These are phyloP conservation scores for Dryas drummondii DNA, from an alignment of 306 rosid species.

Conservation along the genomic window DNA sequence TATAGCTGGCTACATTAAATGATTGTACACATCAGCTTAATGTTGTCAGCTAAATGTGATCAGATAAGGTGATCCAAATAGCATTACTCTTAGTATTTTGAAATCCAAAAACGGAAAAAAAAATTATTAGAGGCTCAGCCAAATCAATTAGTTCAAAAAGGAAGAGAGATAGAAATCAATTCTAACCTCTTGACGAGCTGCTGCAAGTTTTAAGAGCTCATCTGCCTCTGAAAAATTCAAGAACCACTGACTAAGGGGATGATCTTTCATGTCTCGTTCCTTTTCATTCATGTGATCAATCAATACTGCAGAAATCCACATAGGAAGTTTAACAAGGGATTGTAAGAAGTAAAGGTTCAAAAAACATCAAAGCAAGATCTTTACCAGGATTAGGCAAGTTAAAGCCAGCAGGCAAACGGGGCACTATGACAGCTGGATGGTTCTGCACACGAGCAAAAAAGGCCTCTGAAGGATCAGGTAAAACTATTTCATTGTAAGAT, in stretches of 20 bases:
- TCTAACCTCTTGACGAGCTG: slow-evolving; percentile 92
- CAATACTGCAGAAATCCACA: slow-evolving; percentile 43
- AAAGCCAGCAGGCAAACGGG: slow-evolving; percentile 77
- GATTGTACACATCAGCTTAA: too few relatives aligned
- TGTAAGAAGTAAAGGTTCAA: not conserved
- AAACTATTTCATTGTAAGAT: slow-evolving; percentile 83
- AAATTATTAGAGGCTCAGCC: not conserved
- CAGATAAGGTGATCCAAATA: too few relatives aligned
- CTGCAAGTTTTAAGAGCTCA: slow-evolving; percentile 91
- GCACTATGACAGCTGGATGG: slow-evolving; percentile 86
- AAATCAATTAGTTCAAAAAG: slow-evolving; percentile 1
- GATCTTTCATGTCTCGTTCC: slow-evolving; percentile 79
- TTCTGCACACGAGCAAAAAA: slow-evolving; percentile 78
- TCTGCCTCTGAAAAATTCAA: slow-evolving; percentile 97
- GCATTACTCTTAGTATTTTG: not conserved
- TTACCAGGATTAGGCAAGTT: slow-evolving; percentile 72
- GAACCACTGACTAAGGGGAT: slow-evolving; percentile 82
- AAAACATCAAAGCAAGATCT: slow-evolving; percentile 17
- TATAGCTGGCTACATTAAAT: too few relatives aligned
- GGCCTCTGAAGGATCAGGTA: slow-evolving; percentile 76
- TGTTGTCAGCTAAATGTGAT: too few relatives aligned
- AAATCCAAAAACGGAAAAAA: not conserved
- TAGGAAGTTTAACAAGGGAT: slow-evolving; percentile 16
- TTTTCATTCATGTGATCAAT: slow-evolving; percentile 49
- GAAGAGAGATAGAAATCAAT: slow-evolving; percentile 15